A percentile compares a stretch with the other conserved stretches of the same genome.
phyloP scores from a whole-genome alignment of 169 alveolate species.

The Cardiosporidium cionae region DNA sequence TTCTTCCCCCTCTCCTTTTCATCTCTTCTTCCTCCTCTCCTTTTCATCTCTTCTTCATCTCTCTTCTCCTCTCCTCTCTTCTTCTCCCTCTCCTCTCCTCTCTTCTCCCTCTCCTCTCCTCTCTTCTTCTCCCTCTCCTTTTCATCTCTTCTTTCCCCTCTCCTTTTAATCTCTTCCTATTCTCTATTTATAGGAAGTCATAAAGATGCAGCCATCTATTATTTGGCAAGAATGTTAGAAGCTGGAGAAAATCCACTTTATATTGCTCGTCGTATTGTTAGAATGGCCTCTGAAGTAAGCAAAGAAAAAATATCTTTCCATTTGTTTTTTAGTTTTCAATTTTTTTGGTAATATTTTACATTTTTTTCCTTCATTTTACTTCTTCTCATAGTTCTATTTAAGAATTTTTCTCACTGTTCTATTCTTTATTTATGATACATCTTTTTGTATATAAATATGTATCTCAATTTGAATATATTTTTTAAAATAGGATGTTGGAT shows the following conservation, averaged over 20 bases:
- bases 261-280: slow-evolving; percentile 4
- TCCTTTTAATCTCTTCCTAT: background rate
- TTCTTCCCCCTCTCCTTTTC: background rate
- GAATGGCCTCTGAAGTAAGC: slow-evolving; percentile 6
- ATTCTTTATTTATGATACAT: no score
- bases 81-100: background rate
- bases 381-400: no score
- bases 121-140: no score
- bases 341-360: no score
- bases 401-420: no score
- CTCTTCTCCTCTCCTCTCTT: background rate
- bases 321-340: no score
- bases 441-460: background rate
- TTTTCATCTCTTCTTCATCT: background rate
- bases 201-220: slow-evolving; percentile 13
- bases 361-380: no score
- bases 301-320: background rate
- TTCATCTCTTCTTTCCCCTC: background rate
- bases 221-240: slow-evolving; percentile 4
- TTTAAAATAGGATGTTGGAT: slow-evolving; percentile 1
- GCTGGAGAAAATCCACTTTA: slow-evolving; percentile 17
- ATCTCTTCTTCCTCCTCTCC: background rate
- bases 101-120: no score
- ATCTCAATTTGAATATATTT: background rate
- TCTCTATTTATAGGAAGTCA: background rate